phyloP scores from a whole-genome alignment of 2,329 filamentous ascomycete species.

The Fusarium sp. region DNA sequence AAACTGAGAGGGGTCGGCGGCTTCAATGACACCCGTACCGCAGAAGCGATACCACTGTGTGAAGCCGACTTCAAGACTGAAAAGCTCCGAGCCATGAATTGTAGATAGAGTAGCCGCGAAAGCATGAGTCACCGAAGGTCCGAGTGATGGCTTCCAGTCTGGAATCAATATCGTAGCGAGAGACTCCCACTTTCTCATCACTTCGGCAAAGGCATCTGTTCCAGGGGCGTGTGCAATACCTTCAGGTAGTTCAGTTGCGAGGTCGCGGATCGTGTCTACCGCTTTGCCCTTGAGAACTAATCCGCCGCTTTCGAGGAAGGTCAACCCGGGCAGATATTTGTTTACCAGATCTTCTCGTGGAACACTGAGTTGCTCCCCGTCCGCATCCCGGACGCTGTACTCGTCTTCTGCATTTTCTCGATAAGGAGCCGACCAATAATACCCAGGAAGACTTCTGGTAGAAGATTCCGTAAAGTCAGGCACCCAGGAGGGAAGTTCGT shows the following conservation, averaged over 20 bases:
- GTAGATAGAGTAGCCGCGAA: slow-evolving; percentile 11
- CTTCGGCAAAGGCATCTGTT: not conserved
- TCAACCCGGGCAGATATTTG: not conserved
- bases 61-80: not conserved
- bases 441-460: not conserved
- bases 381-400: not conserved
- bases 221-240: not conserved
- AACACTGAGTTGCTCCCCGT: not conserved
- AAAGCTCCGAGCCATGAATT: accelerated
- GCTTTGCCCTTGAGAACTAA: slow-evolving; percentile 13
- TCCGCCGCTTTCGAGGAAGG: not conserved
- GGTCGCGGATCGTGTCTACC: not conserved
- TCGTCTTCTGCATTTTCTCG: accelerated
- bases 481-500: slow-evolving; percentile 21
- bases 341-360: not conserved
- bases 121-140: not conserved
- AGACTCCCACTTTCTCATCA: slow-evolving; percentile 14
- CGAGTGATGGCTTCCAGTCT: not conserved
- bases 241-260: slow-evolving; percentile 2
- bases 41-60: slow-evolving; percentile 26
- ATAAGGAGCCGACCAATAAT: not conserved
- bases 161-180: not conserved
- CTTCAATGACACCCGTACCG: slow-evolving; percentile 4
- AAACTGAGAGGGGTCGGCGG: not conserved
- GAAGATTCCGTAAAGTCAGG: not conserved